Base-by-base conservation (phyloP, 139 green algal genomes). In the Micromonas commoda region DNA sequence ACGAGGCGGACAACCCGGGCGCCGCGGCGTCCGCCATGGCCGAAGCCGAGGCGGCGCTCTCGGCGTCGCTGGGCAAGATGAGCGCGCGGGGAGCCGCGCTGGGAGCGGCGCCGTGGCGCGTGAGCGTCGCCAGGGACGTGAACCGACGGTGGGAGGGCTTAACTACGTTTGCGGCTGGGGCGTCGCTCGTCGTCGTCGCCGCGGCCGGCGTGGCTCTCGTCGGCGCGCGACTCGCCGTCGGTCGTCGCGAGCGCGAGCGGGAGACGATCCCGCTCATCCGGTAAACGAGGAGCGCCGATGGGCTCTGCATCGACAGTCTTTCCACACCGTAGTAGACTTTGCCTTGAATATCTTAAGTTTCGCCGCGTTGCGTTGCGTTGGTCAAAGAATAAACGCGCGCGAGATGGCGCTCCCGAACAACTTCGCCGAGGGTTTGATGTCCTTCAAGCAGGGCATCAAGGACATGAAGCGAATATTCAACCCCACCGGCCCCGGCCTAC, bases 1-100 rank as follows among this genome's bases (percentile, higher is more conserved):
- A 75, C 24, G 37, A 60, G 32, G 34, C 37, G 9, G 23, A 32
- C 21, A 75, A 75, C 37, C 68, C 68, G 2, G 68, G 68, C 68
- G 68, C 1, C 5, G 68, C 26, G 34, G n/a, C 45, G 45, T 9
- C 9, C 45, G 45, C 45, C 9, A 23, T 57, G 9, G 16, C 16
- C 45, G 45, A 57, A 57, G 16, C 45, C 45, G 45, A 9, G 45
- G 9, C 16, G 9, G 45, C 9, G 9, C 9, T 9, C 45, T 9
- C 45, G 45, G 45, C 16, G 45, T 23, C 45, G 45, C 9, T 57
- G 9, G 45, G 9, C 9, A 57, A 57, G 45, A 57, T n/a, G n/a
- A n/a, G n/a, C n/a, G n/a, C n/a, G n/a, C n/a, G n/a, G n/a, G n/a
- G n/a, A n/a, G n/a, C n/a, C n/a, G n/a, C n/a, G n/a, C n/a, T n/a